Evolutionary conservation across 148 eudicot genomes (phyloP).

Genomic region (Mesembryanthemum crystallinum): DNA sequence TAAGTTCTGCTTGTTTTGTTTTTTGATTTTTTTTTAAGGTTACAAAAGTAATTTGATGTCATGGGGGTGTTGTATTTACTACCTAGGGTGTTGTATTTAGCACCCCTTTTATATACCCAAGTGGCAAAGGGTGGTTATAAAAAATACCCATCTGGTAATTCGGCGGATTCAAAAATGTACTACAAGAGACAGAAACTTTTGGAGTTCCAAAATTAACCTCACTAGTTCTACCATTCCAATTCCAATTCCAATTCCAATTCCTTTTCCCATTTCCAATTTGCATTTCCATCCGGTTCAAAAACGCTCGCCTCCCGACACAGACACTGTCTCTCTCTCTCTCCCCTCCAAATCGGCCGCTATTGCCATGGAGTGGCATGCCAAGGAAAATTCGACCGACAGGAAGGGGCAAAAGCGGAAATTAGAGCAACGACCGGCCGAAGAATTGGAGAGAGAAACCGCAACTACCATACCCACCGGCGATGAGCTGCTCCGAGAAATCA

Average conservation of each 20-base stretch:
- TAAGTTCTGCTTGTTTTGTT: no score
- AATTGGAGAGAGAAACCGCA: slow-evolving; percentile 17
- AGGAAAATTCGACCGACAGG: slow-evolving; percentile 39
- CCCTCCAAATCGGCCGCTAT: slow-evolving; percentile 10
- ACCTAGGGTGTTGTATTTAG: no score
- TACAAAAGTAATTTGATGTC: no score
- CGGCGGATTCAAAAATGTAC: no score
- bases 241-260: neutral
- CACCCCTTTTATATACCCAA: no score
- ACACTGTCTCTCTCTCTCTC: neutral
- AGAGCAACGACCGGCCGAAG: slow-evolving; percentile 37
- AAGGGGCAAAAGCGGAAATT: slow-evolving; percentile 60
- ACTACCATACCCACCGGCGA: slow-evolving; percentile 21
- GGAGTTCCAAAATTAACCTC: no score
- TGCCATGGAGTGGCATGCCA: slow-evolving; percentile 36
- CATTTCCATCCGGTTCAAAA: neutral
- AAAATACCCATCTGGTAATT: no score
- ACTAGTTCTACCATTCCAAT: neutral
- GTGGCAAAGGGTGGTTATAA: no score
- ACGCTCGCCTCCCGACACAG: neutral
- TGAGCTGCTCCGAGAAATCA: slow-evolving; percentile 30
- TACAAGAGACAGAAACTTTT: no score
- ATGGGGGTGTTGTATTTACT: no score
- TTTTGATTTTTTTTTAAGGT: no score
- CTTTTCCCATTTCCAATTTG: neutral